These are phyloP conservation scores for Fusarium xyrophilum DNA, from an alignment of 2,329 filamentous ascomycete genomes.

Conservation along the genomic window DNA sequence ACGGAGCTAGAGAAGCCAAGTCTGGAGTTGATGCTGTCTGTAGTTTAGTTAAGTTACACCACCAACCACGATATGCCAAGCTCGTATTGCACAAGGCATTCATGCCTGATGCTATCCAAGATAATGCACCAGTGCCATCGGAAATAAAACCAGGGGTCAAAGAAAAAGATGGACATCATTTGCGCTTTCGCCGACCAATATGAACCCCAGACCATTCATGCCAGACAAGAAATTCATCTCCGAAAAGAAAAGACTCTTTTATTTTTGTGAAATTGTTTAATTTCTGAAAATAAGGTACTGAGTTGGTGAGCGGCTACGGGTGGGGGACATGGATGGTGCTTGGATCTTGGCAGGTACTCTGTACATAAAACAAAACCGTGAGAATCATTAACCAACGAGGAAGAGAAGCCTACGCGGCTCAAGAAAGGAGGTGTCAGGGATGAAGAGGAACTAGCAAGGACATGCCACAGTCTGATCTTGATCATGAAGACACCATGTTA, in stretches of 20 bases:
- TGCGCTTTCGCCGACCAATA: neutral
- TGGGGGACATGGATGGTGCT: constrained; percentile 12
- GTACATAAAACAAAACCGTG: constrained; percentile 33
- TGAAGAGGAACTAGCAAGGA: constrained; percentile 5
- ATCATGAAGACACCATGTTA: neutral
- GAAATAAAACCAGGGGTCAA: constrained; percentile 29
- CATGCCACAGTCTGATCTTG: neutral
- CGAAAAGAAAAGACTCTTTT: neutral
- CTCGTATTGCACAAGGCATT: neutral
- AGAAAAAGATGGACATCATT: constrained; percentile 15
- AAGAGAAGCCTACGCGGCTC: constrained; percentile 23
- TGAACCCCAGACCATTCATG: neutral
- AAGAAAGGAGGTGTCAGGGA: constrained; percentile 29
- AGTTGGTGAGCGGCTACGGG: constrained; percentile 7
- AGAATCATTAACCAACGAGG: constrained; percentile 29
- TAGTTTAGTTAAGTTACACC: no score
- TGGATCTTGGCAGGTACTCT: constrained; percentile 16
- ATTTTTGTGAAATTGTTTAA: neutral
- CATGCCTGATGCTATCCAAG: neutral
- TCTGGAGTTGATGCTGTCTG: neutral
- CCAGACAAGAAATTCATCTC: neutral
- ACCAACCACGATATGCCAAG: neutral
- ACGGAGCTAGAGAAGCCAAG: neutral
- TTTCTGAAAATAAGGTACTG: neutral
- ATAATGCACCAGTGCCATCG: constrained; percentile 1